These are phyloP conservation scores for Cyberlindnera mississippiensis DNA, from an alignment of 805 yeast genomes.

Conservation along the genomic window DNA sequence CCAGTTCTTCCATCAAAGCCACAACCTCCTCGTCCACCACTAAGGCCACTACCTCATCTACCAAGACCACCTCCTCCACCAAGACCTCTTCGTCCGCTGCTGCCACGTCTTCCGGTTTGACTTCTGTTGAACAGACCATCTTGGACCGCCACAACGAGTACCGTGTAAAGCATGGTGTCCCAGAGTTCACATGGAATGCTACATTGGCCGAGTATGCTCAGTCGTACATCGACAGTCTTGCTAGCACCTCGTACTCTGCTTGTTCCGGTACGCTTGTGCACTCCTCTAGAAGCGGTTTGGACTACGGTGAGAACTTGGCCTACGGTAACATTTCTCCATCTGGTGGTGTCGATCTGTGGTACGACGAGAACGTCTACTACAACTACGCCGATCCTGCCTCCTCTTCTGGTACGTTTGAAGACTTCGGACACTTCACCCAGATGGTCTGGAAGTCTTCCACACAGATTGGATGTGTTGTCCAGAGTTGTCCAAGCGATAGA, in stretches of 20 bases:
- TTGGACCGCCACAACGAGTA: constrained; percentile 47
- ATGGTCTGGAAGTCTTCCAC: constrained; percentile 62
- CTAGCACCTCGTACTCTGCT: constrained; percentile 42
- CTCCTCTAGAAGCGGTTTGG: constrained; percentile 45
- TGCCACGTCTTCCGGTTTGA: constrained; percentile 21
- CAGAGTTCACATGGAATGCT: constrained; percentile 46
- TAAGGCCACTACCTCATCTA: constrained; percentile 8
- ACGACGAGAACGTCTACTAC: constrained; percentile 56
- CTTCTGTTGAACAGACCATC: constrained; percentile 35
- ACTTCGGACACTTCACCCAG: constrained; percentile 75
- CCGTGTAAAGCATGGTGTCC: constrained; percentile 45
- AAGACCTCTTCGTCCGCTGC: constrained; percentile 18
- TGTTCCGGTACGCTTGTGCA: constrained; percentile 60
- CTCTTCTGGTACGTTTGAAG: constrained; percentile 40
- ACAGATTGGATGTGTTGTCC: constrained; percentile 58
- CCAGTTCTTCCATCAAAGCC: constrained; percentile 11
- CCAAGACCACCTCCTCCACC: constrained; percentile 17
- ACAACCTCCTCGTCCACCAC: constrained; percentile 13
- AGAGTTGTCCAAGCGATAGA: constrained; percentile 25
- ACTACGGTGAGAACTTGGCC: constrained; percentile 75
- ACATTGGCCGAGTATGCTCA: constrained; percentile 45
- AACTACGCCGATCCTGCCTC: constrained; percentile 43
- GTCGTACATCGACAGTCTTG: constrained; percentile 40
- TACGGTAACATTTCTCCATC: constrained; percentile 45
- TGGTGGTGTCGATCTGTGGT: constrained; percentile 67